Evolutionary conservation across 306 rosid species (phyloP).

Genomic region (Gastrolobium villosum): DNA sequence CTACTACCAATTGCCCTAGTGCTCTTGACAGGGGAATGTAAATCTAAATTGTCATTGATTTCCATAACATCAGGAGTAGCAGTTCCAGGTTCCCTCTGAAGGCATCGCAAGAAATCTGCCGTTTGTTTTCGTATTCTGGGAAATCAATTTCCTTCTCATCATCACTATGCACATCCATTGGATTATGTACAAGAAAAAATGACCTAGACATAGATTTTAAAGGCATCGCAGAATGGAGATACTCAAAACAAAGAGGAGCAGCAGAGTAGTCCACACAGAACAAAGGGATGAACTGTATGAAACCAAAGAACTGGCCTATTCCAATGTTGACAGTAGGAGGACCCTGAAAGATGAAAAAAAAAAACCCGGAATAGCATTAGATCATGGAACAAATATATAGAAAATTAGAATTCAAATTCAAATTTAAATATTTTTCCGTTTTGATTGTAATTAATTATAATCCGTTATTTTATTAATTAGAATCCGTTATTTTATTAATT

Average conservation of each 20-base stretch:
- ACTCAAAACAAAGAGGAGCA: constrained; percentile 66
- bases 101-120: constrained; percentile 36
- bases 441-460: too few relatives aligned
- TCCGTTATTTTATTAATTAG: too few relatives aligned
- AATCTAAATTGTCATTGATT: constrained; percentile 37
- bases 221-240: constrained; percentile 60
- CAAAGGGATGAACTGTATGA: constrained; percentile 53
- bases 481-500: too few relatives aligned
- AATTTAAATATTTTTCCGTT: too few relatives aligned
- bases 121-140: constrained; percentile 47
- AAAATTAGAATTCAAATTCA: too few relatives aligned
- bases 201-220: constrained; percentile 53
- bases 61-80: constrained; percentile 42
- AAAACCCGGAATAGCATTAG: background rate
- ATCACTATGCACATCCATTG: constrained; percentile 41
- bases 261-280: constrained; percentile 82
- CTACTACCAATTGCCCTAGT: constrained; percentile 62
- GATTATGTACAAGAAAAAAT: constrained; percentile 51
- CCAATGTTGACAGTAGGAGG: constrained; percentile 55
- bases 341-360: constrained; percentile 63
- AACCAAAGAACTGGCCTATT: constrained; percentile 67
- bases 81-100: constrained; percentile 16
- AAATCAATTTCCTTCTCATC: constrained; percentile 47
- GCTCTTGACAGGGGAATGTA: constrained; percentile 54
- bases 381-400: background rate